Conservation (phyloP, 73 alveolate genomes). For the Urostyla sp. region DNA sequence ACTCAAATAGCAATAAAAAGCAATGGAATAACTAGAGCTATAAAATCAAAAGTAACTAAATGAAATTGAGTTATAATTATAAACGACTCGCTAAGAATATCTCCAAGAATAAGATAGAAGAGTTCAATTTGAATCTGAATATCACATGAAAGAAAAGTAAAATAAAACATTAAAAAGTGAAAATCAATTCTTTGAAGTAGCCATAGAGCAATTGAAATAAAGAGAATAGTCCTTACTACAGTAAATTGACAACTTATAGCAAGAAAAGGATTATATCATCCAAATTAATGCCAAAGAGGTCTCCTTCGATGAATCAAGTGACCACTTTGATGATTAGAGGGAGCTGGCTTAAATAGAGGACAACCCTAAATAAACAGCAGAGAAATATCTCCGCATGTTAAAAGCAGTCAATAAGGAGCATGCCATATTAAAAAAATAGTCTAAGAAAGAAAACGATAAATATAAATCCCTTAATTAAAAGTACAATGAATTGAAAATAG, state of each 20-base stretch:
- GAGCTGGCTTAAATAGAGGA: not conserved
- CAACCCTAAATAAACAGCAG: slow-evolving; percentile 52
- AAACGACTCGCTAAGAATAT: not conserved
- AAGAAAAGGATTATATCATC: slow-evolving; percentile 18
- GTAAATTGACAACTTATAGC: not conserved
- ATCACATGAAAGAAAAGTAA: not conserved
- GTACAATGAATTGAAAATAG: slow-evolving; percentile 31
- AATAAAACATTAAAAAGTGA: not conserved
- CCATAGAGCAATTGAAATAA: not conserved
- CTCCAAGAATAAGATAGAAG: not conserved
- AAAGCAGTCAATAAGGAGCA: slow-evolving; percentile 42
- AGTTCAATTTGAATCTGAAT: slow-evolving; percentile 18
- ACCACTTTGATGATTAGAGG: not conserved
- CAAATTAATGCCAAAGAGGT: slow-evolving; percentile 3
- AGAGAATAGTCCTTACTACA: not conserved
- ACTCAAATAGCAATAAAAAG: not conserved
- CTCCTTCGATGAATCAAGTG: slow-evolving; percentile 16
- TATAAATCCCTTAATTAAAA: slow-evolving; percentile 38
- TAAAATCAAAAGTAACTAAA: slow-evolving; percentile 4
- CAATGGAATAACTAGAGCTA: slow-evolving; percentile 23
- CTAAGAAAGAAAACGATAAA: not conserved
- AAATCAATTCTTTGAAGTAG: not conserved
- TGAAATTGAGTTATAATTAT: not conserved
- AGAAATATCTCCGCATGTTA: slow-evolving; percentile 35
- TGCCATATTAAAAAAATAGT: slow-evolving; percentile 4